Conservation (phyloP, 2,329 filamentous ascomycete genomes). For the Capronia coronata region DNA sequence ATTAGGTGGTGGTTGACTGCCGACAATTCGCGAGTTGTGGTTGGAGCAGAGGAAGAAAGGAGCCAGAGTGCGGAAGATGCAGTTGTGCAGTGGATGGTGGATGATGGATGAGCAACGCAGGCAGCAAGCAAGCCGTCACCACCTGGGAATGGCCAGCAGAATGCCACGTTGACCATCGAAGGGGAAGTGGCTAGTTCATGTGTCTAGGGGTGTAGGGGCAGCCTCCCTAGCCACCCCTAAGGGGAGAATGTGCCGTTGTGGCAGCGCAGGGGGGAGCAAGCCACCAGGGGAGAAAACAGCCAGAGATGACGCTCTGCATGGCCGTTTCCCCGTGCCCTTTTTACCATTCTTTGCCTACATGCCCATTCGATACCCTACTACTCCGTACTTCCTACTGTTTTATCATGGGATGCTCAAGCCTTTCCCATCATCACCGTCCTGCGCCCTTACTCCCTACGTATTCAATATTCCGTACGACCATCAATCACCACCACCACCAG, state of each 20-base stretch:
- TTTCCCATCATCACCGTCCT: conserved; percentile 8
- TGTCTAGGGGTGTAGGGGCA: not conserved
- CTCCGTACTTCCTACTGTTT: conserved; percentile 4
- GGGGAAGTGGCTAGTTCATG: not conserved
- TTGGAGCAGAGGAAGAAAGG: conserved; percentile 7
- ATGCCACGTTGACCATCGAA: not conserved
- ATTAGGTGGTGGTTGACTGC: not conserved
- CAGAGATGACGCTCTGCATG: conserved; percentile 8
- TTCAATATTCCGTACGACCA: no score
- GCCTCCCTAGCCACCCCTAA: no score
- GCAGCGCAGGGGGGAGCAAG: not conserved
- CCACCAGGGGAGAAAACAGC: conserved; percentile 1
- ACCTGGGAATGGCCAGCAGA: not conserved
- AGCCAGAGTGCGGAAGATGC: not conserved
- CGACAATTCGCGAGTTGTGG: conserved; percentile 4
- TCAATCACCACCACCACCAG: not conserved
- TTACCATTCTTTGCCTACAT: conserved; percentile 12
- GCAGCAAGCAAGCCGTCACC: not conserved
- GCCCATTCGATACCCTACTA: not conserved
- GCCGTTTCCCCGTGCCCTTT: conserved; percentile 11
- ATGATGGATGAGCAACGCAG: not conserved
- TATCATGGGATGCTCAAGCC: conserved; percentile 2
- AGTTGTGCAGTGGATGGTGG: no score
- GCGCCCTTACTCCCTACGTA: not conserved
- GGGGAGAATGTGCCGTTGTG: not conserved